phyloP scores from a whole-genome alignment of 176 grass and related monocot species.

The Oryza australiensis region DNA sequence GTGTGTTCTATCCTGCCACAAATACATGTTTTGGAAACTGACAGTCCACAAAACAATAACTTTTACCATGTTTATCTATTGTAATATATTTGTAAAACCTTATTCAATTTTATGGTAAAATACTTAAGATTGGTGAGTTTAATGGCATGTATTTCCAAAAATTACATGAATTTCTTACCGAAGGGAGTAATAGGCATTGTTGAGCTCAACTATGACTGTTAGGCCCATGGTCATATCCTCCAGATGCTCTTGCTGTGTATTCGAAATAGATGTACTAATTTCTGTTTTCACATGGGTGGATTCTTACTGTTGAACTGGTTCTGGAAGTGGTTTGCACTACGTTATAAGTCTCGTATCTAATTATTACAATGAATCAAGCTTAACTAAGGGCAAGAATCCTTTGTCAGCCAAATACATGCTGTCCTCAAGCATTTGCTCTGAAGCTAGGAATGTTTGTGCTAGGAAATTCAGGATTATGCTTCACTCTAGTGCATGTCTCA shows the following conservation, averaged over 20 bases:
- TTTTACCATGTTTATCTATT: background rate
- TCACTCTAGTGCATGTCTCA: background rate
- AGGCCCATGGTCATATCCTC: background rate
- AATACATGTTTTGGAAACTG: background rate
- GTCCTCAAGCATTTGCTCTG: background rate
- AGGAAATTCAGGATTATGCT: background rate
- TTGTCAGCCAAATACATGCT: background rate
- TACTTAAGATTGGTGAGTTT: background rate
- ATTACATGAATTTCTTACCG: background rate
- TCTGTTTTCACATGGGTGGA: background rate
- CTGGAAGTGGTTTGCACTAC: slow-evolving; percentile 13
- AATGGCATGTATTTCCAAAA: background rate
- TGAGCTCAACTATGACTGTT: background rate
- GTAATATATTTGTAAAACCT: background rate
- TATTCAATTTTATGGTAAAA: background rate
- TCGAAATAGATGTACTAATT: background rate
- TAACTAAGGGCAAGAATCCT: background rate
- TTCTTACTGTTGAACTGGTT: background rate
- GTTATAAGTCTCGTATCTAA: background rate
- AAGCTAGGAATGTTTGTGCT: background rate
- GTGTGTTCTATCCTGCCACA: background rate
- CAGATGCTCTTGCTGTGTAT: background rate
- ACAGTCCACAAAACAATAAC: background rate
- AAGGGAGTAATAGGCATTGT: background rate
- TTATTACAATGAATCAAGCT: background rate